Conservation (phyloP, 2,329 filamentous ascomycete species). For the Hymenoscyphus albidus region DNA sequence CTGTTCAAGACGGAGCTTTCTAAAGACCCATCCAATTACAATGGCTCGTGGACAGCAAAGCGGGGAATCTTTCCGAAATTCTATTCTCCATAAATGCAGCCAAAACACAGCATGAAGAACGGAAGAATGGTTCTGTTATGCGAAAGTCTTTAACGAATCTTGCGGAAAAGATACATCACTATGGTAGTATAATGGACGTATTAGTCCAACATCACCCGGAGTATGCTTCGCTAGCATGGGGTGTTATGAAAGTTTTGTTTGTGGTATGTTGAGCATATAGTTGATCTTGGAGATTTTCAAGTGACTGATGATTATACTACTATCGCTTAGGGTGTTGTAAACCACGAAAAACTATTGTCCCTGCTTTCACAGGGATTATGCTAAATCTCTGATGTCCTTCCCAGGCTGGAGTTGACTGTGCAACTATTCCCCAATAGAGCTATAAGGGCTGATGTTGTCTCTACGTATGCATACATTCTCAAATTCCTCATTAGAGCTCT, state of each 20-base stretch:
- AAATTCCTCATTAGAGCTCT: conserved; percentile 14
- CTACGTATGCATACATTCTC: conserved; percentile 17
- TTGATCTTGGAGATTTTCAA: not conserved
- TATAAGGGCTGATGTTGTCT: conserved; percentile 14
- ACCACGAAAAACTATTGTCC: conserved; percentile 19
- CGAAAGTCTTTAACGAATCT: conserved; percentile 6
- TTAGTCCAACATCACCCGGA: conserved; percentile 15
- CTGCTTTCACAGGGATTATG: conserved; percentile 16
- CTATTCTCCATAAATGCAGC: not conserved
- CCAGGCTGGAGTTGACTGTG: conserved; percentile 5
- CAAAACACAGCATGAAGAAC: conserved; percentile 7
- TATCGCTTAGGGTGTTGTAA: conserved; percentile 16
- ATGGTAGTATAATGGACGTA: conserved; percentile 9
- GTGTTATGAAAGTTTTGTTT: conserved; percentile 1
- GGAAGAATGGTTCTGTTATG: conserved; percentile 28
- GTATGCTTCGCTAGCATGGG: conserved; percentile 14
- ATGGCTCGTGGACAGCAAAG: not conserved
- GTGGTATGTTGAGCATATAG: not conserved
- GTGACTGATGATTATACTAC: not conserved
- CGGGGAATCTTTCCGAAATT: not conserved
- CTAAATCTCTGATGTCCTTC: conserved; percentile 16
- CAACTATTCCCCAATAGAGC: conserved; percentile 15
- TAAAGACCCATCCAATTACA: not conserved
- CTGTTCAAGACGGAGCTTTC: not conserved
- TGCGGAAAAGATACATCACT: conserved; percentile 6